Percentiles rank a stretch among this genome's conserved stretches.
Conservation (phyloP, 2,329 filamentous ascomycete genomes). For the Diaporthe vexans region DNA sequence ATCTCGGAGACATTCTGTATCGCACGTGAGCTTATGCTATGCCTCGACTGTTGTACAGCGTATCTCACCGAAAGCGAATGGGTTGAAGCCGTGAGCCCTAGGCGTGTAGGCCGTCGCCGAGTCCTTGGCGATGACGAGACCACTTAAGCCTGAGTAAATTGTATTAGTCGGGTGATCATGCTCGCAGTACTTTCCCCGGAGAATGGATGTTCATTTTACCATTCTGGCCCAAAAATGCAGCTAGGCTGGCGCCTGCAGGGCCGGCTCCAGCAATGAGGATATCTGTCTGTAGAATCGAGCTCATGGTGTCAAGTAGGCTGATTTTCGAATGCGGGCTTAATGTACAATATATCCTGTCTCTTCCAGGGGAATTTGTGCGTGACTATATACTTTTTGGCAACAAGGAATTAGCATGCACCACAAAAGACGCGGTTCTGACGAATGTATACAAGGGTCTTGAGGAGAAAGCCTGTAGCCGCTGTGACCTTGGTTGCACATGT, state of each 20-base stretch:
- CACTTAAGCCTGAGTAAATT: slow-evolving; percentile 8
- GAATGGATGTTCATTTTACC: not conserved
- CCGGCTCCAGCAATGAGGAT: slow-evolving; percentile 36
- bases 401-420: not conserved
- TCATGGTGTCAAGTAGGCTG: not conserved
- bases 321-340: not conserved
- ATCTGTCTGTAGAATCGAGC: slow-evolving; percentile 34
- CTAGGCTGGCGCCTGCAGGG: slow-evolving; percentile 29
- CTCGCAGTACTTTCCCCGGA: too few relatives aligned
- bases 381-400: not conserved
- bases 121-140: slow-evolving; percentile 25
- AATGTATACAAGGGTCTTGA: not conserved
- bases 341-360: too few relatives aligned
- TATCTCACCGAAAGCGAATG: slow-evolving; percentile 12
- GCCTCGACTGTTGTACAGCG: fast-evolving
- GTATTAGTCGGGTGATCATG: not conserved
- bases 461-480: not conserved
- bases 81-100: slow-evolving; percentile 36
- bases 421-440: not conserved
- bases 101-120: slow-evolving; percentile 32
- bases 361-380: not conserved
- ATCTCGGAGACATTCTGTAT: slow-evolving; percentile 54
- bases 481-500: not conserved
- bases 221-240: slow-evolving; percentile 31
- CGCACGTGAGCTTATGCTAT: not conserved